phyloP scores from a whole-genome alignment of 2,329 filamentous ascomycete species.

The Penicillium sp. region DNA sequence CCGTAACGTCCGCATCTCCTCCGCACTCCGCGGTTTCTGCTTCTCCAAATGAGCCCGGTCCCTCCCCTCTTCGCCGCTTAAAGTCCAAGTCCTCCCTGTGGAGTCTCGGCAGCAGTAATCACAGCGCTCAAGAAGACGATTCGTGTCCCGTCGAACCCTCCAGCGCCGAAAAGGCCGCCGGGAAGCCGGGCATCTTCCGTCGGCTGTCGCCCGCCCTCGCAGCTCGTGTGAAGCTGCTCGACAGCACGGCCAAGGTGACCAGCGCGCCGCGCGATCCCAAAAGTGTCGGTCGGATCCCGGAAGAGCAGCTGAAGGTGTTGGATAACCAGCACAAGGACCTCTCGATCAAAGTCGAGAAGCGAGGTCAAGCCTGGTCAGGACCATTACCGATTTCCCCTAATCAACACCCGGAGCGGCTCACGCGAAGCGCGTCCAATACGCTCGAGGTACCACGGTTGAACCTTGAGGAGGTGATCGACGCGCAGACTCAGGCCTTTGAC shows the following conservation, averaged over 20 bases:
- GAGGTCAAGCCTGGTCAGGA: slow-evolving; percentile 34
- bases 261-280: slow-evolving; percentile 20
- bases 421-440: slow-evolving; percentile 16
- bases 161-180: slow-evolving; percentile 24
- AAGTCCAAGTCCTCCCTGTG: slow-evolving; percentile 35
- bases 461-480: slow-evolving; percentile 11
- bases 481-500: slow-evolving; percentile 7
- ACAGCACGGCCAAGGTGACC: slow-evolving; percentile 29
- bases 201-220: slow-evolving; percentile 39
- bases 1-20: slow-evolving; percentile 23
- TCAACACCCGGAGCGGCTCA: slow-evolving; percentile 8
- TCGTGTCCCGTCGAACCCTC: slow-evolving; percentile 10
- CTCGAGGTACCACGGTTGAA: slow-evolving; percentile 18
- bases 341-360: slow-evolving; percentile 35
- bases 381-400: slow-evolving; percentile 10
- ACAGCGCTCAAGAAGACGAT: slow-evolving; percentile 30
- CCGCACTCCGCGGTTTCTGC: slow-evolving; percentile 24
- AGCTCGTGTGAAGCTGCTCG: slow-evolving; percentile 38
- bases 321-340: slow-evolving; percentile 35
- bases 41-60: slow-evolving; percentile 24
- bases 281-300: slow-evolving; percentile 36
- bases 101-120: slow-evolving; percentile 29
- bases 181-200: slow-evolving; percentile 35
- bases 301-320: slow-evolving; percentile 37
- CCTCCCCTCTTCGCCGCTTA: slow-evolving; percentile 26